Conservation (phyloP, 345 rosid genomes). For the Diplotaxis tenuifolia region DNA sequence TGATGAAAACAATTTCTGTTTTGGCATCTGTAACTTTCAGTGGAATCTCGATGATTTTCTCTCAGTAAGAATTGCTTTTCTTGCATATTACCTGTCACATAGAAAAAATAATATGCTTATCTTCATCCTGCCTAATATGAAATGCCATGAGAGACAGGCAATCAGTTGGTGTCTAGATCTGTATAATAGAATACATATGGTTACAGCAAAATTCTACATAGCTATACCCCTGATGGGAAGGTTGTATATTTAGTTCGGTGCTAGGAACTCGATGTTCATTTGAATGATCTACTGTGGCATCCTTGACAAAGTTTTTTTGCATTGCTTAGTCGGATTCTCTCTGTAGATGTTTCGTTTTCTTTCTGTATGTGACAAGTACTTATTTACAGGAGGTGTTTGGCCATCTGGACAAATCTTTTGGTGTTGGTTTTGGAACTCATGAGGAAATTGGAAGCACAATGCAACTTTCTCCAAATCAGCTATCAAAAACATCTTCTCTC, state of each 20-base stretch:
- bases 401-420: conserved; percentile 74
- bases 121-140: background rate
- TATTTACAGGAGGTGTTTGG: conserved; percentile 67
- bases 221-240: conserved; percentile 2
- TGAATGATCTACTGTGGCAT: background rate
- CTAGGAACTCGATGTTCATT: background rate
- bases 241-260: background rate
- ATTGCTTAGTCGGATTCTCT: background rate
- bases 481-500: conserved; percentile 61
- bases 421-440: conserved; percentile 58
- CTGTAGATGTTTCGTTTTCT: conserved; percentile 1
- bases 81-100: background rate
- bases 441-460: conserved; percentile 57
- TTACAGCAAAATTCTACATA: background rate
- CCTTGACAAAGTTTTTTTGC: background rate
- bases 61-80: background rate
- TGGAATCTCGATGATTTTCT: conserved; percentile 2
- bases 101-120: conserved; percentile 10
- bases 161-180: background rate
- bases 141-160: background rate
- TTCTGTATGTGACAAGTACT: conserved; percentile 21
- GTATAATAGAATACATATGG: background rate
- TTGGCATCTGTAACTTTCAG: background rate
- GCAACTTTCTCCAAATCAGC: conserved; percentile 59
- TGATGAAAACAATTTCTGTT: background rate